Percentiles rank a stretch among this genome's conserved stretches.
These are phyloP conservation scores for Gnaphalium uliginosum DNA, from an alignment of 129 eudicot species.

Conservation along the genomic window DNA sequence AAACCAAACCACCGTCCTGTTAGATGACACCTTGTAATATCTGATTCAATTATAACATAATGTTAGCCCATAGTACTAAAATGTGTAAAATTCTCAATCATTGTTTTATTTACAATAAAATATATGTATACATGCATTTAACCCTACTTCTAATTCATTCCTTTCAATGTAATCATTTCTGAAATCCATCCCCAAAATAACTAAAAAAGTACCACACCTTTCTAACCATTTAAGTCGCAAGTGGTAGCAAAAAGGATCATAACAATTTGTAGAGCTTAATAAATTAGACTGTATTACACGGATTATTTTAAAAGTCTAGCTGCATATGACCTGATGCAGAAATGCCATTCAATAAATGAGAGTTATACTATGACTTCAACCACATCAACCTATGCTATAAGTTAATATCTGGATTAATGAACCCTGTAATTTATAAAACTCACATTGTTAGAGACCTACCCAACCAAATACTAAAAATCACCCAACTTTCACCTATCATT, in stretches of 20 bases:
- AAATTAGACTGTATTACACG: not conserved
- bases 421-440: not conserved
- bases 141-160: slow-evolving; percentile 6
- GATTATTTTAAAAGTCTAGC: not conserved
- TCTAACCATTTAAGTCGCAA: not conserved
- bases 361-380: not conserved
- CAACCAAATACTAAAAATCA: not conserved
- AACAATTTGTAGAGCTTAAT: not conserved
- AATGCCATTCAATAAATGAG: not conserved
- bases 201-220: slow-evolving; percentile 8
- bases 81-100: slow-evolving; percentile 1
- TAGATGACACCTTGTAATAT: slow-evolving; percentile 82
- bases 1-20: slow-evolving; percentile 90
- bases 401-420: not conserved
- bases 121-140: slow-evolving; percentile 12
- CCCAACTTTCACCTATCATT: slow-evolving; percentile 14
- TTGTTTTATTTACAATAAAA: slow-evolving; percentile 9
- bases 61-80: slow-evolving; percentile 25
- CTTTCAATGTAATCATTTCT: slow-evolving; percentile 8
- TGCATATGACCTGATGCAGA: slow-evolving; percentile 2
- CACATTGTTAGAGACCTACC: not conserved
- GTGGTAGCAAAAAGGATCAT: not conserved
- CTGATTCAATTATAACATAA: slow-evolving; percentile 45
- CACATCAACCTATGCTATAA: not conserved
- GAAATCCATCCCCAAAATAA: not conserved